Evolutionary conservation across 768 basidiomycete species (phyloP).

Genomic region (Naganishia vaughanmartiniae): DNA sequence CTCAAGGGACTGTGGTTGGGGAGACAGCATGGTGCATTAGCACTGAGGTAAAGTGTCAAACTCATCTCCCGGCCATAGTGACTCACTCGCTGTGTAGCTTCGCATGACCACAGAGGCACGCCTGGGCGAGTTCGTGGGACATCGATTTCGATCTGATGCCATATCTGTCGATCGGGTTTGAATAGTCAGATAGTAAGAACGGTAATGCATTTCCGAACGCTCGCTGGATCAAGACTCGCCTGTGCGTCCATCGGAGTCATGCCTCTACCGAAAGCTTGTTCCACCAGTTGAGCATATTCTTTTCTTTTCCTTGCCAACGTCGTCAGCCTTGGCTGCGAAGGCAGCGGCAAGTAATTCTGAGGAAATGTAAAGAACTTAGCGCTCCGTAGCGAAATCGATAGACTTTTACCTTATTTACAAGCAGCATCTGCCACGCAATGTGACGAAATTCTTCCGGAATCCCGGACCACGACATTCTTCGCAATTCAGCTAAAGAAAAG

Average conservation of each 20-base stretch:
- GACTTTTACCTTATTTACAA: conserved; percentile 60
- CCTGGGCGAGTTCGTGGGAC: conserved; percentile 93
- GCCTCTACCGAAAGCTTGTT: conserved; percentile 82
- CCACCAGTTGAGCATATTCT: conserved; percentile 85
- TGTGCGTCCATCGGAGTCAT: conserved; percentile 80
- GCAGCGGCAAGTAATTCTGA: conserved; percentile 88
- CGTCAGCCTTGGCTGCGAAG: conserved; percentile 67
- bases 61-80: neutral
- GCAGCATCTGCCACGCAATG: conserved; percentile 87
- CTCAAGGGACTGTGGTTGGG: conserved; percentile 71
- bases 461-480: conserved; percentile 92
- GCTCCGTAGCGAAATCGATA: neutral
- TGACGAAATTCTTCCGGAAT: conserved; percentile 83
- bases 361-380: conserved; percentile 23
- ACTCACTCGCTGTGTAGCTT: conserved; percentile 79
- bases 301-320: conserved; percentile 84
- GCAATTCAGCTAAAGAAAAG: conserved; percentile 59
- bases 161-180: conserved; percentile 60
- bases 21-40: neutral
- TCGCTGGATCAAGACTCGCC: conserved; percentile 31
- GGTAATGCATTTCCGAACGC: neutral
- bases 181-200: neutral
- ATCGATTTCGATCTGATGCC: conserved; percentile 99
- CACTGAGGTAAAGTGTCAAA: neutral
- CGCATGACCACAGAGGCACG: conserved; percentile 84